These are phyloP conservation scores for Aspergillus panamensis DNA, from an alignment of 495 filamentous ascomycete genomes.

Conservation along the genomic window DNA sequence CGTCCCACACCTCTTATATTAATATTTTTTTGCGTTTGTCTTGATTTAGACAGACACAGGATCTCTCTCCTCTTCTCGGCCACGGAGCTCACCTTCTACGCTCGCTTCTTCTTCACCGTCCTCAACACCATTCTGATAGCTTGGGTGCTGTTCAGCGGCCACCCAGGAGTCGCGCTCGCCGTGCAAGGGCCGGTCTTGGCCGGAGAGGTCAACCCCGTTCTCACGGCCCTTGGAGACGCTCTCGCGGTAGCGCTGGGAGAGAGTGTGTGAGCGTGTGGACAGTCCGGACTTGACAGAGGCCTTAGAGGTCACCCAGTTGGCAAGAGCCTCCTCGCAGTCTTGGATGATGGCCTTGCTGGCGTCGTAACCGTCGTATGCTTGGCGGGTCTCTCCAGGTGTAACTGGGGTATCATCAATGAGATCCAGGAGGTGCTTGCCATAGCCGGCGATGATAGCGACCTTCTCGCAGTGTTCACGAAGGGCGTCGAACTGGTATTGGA, in stretches of 20 bases:
- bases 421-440: slow-evolving; percentile 93
- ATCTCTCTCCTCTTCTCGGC: slow-evolving; percentile 59
- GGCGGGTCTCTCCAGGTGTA: slow-evolving; percentile 92
- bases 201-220: slow-evolving; percentile 68
- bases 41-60: slow-evolving; percentile 30
- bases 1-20: background rate
- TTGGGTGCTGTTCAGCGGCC: slow-evolving; percentile 71
- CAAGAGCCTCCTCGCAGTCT: slow-evolving; percentile 95
- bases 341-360: slow-evolving; percentile 99
- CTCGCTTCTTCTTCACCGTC: slow-evolving; percentile 55
- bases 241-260: slow-evolving; percentile 78
- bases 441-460: slow-evolving; percentile 94
- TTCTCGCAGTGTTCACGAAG: slow-evolving; percentile 98
- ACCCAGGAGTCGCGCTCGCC: slow-evolving; percentile 85
- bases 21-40: slow-evolving; percentile 1
- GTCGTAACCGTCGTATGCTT: slow-evolving; percentile 97
- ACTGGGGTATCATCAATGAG: slow-evolving; percentile 95
- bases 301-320: slow-evolving; percentile 91
- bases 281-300: slow-evolving; percentile 83
- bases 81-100: slow-evolving; percentile 52
- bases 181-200: slow-evolving; percentile 78
- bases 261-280: slow-evolving; percentile 76
- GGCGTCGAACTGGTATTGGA: slow-evolving; percentile 97
- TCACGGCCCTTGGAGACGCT: slow-evolving; percentile 55
- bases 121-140: slow-evolving; percentile 60